These are phyloP conservation scores for Fusarium cyanostomum DNA, from an alignment of 2,329 filamentous ascomycete species.

Conservation along the genomic window DNA sequence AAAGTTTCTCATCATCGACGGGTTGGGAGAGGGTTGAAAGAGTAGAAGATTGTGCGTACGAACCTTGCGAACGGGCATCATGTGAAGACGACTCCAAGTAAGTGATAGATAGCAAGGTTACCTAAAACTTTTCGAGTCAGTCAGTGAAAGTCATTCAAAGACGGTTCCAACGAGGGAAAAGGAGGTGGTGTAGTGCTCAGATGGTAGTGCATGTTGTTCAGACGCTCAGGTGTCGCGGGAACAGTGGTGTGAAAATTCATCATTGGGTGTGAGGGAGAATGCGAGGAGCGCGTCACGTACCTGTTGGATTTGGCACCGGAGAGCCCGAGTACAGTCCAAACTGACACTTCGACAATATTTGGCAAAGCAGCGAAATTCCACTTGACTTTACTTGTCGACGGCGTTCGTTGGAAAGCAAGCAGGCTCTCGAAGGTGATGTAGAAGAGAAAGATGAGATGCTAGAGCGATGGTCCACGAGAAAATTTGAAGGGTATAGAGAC, in stretches of 20 bases:
- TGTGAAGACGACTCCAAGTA: background rate
- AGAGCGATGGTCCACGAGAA: conserved; percentile 14
- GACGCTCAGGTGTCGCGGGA: conserved; percentile 70
- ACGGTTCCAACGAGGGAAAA: background rate
- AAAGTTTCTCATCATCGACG: conserved; percentile 71
- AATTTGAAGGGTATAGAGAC: conserved; percentile 34
- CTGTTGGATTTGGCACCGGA: conserved; percentile 12
- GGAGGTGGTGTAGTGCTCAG: conserved; percentile 56
- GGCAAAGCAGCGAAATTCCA: background rate
- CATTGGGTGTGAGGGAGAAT: conserved; percentile 48
- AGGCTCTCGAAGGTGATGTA: conserved; percentile 22
- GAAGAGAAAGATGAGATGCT: conserved; percentile 20
- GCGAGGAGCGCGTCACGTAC: conserved; percentile 35
- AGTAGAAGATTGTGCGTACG: background rate
- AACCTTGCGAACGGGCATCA: conserved; percentile 17
- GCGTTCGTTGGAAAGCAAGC: background rate
- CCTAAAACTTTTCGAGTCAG: background rate
- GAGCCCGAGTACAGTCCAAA: background rate
- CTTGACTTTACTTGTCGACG: background rate
- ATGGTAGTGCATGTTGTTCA: conserved; percentile 82
- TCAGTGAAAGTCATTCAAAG: background rate
- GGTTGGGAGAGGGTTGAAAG: background rate
- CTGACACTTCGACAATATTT: background rate
- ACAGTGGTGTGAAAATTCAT: conserved; percentile 67
- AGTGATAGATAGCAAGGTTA: conserved; percentile 1